Evolutionary conservation across 371 early-diverging fungal genomes (phyloP).

Genomic region (Batkoa obscura): DNA sequence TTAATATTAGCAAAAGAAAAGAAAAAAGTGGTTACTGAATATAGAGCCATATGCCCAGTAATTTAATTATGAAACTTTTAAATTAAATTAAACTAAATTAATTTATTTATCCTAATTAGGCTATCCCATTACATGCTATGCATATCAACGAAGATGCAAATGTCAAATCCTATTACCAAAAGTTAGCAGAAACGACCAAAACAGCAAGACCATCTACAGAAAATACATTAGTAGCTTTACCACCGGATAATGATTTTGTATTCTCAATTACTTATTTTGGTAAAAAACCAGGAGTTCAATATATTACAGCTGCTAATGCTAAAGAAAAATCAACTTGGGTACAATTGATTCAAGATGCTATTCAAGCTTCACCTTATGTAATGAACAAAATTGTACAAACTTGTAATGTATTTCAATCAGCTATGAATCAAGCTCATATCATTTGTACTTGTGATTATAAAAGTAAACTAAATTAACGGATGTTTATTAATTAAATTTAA

Average conservation of each 20-base stretch:
- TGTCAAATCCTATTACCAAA: background rate
- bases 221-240: constrained; percentile 2
- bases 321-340: constrained; percentile 64
- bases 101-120: constrained; percentile 14
- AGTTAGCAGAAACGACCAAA: background rate
- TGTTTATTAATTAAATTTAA: background rate
- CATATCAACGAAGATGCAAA: constrained; percentile 29
- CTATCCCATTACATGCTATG: constrained; percentile 58
- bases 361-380: background rate
- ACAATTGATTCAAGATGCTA: constrained; percentile 34
- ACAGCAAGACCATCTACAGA: constrained; percentile 10
- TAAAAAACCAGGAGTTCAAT: constrained; percentile 32
- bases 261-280: constrained; percentile 64
- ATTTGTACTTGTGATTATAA: background rate
- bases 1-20: constrained; percentile 49
- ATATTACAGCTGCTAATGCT: constrained; percentile 44
- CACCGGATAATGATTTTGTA: constrained; percentile 22
- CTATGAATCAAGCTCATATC: background rate
- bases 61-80: constrained; percentile 14
- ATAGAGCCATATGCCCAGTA: constrained; percentile 41
- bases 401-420: background rate
- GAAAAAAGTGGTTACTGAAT: constrained; percentile 26
- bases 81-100: too few species aligned
- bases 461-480: too few species aligned
- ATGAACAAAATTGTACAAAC: background rate